Base-by-base conservation (phyloP, 352 stramenopile species). In the Globisporangium sylvaticum region DNA sequence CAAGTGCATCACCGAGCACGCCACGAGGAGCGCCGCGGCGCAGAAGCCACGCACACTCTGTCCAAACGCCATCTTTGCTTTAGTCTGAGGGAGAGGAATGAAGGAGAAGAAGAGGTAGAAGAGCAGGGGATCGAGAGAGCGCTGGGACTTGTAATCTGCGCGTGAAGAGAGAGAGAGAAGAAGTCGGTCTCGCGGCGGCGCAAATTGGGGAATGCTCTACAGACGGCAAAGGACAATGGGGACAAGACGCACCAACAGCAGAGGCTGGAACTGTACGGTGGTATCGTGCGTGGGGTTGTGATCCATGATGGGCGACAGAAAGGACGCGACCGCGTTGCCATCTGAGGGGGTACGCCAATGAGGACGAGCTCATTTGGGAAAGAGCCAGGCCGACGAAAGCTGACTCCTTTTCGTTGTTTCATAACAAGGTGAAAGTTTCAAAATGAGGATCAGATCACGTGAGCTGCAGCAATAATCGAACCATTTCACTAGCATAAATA, bases 41-140 rank as follows among this genome's bases (percentile, higher is more conserved):
- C 57, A 63, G 14, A 52, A n/a, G 24, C 32, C 57, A 52, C 57
- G 57, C 39, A 63, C 57, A 25, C 31, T 63, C 14, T 63, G 57
- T 63, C 57, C 57, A 48, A 63, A 63, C 20, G 57, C 57, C 57
- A 63, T 63, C 9, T 25, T 22, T 58, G 25, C 18, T 58, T 9
- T 1, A 20, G 14, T 20, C 37, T 44, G 5, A 15, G 53, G 14
- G 9, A n/a, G 14, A 39, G 14, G 39, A 48, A 48, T 48, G 53
- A 58, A 22, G 53, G 39, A 22, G 53, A 37, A 39, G 37, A 44
- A 44, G 37, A 7, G 14, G 37, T 44, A 42, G 9, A 44, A 18
- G 12, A 44, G 37, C 4, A 44, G 37, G 3, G 37, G 52, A 20
- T 3, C 15, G 25, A 20, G 24, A 18, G 24, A 32, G n/a, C 2